Conservation (phyloP, 2,329 filamentous ascomycete genomes). For the Endoconidiophora laricicola region DNA sequence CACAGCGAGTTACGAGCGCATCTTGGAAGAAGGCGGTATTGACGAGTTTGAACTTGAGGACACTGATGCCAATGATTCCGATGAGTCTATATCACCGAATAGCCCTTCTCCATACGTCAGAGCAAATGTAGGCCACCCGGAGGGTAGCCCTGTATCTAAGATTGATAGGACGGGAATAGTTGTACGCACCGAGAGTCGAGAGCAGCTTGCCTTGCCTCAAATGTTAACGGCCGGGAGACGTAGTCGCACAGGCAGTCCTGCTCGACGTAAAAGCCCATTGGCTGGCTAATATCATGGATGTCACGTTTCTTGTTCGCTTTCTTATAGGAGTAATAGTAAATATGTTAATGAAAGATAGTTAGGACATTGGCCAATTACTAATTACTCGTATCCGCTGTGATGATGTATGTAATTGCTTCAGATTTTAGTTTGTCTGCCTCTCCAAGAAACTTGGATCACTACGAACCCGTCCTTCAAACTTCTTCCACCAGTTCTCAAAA, state of each 20-base stretch:
- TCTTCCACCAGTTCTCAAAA: conserved; percentile 95
- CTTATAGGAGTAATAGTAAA: background rate
- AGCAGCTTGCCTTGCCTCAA: conserved; percentile 48
- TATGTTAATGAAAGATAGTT: background rate
- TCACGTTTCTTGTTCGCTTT: conserved; percentile 2
- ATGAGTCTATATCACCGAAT: conserved; percentile 20
- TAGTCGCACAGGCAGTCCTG: conserved; percentile 40
- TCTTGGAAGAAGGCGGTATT: conserved; percentile 64
- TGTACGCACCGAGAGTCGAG: conserved; percentile 70
- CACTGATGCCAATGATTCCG: conserved; percentile 41
- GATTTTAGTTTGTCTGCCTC: conserved; percentile 25
- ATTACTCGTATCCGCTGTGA: background rate
- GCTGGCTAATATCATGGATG: conserved; percentile 5
- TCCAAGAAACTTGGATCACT: conserved; percentile 82
- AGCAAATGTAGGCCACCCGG: background rate
- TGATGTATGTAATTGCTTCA: background rate
- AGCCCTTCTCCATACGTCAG: conserved; percentile 15
- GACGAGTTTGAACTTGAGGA: conserved; percentile 65
- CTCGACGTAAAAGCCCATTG: conserved; percentile 18
- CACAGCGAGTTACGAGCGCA: conserved; percentile 55
- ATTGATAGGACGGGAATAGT: conserved; percentile 57
- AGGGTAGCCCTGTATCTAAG: conserved; percentile 18
- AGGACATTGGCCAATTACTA: background rate
- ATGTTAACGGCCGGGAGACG: conserved; percentile 39
- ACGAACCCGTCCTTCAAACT: conserved; percentile 79